Percentiles rank a stretch among this genome's conserved stretches.
Evolutionary conservation across 495 filamentous ascomycete genomes (phyloP).

Genomic region (Penicillium odoratum): DNA sequence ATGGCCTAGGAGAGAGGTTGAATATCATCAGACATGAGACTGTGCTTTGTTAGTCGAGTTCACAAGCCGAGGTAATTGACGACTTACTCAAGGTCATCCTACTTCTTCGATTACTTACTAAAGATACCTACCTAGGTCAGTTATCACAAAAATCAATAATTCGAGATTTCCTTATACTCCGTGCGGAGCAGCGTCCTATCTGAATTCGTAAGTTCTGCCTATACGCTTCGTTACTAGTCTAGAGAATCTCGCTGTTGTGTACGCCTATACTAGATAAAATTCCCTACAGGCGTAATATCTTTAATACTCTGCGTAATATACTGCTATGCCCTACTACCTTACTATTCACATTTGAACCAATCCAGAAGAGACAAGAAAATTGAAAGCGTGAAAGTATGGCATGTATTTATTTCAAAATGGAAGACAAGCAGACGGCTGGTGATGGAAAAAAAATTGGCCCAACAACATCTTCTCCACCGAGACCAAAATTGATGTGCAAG

Average conservation of each 20-base stretch:
- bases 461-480: neutral
- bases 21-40: conserved; percentile 39
- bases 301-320: conserved; percentile 76
- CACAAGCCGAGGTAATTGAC: neutral
- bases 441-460: no score
- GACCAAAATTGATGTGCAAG: neutral
- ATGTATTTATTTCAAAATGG: no score
- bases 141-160: neutral
- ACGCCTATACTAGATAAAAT: conserved; percentile 81
- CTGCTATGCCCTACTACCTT: conserved; percentile 82
- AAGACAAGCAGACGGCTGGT: no score
- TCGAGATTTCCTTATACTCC: conserved; percentile 21
- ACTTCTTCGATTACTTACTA: conserved; percentile 60
- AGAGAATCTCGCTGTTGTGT: conserved; percentile 85
- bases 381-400: no score
- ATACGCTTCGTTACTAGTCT: conserved; percentile 80
- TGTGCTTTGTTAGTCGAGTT: conserved; percentile 18
- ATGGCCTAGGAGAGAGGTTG: conserved; percentile 37
- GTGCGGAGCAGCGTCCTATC: conserved; percentile 89
- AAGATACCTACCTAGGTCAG: conserved; percentile 28
- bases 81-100: conserved; percentile 33
- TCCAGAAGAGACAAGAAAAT: no score
- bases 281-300: conserved; percentile 81
- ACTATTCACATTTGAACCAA: neutral
- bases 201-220: conserved; percentile 84